Evolutionary conservation across 352 stramenopile genomes (phyloP).

Genomic region (Pythium brassicae): DNA sequence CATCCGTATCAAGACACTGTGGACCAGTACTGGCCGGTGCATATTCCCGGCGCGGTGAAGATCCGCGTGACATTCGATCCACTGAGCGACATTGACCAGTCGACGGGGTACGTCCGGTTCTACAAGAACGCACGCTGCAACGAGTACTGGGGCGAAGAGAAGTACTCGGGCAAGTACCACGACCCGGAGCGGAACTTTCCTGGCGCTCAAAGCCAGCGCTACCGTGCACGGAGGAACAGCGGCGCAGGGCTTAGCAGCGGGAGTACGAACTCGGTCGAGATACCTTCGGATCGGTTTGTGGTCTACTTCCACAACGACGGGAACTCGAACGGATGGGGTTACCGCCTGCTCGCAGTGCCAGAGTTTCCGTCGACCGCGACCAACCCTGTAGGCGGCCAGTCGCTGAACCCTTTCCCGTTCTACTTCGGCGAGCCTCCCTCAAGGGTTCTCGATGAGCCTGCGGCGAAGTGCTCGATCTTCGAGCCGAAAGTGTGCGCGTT

Average conservation of each 20-base stretch:
- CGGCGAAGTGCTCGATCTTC: conserved; percentile 61
- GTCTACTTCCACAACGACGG: conserved; percentile 70
- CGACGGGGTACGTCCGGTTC: conserved; percentile 59
- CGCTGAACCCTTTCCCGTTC: conserved; percentile 58
- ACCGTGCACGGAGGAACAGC: conserved; percentile 26
- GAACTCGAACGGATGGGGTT: conserved; percentile 56
- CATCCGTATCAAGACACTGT: conserved; percentile 48
- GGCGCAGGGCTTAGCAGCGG: conserved; percentile 1
- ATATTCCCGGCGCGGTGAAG: conserved; percentile 63
- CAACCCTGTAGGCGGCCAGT: background rate
- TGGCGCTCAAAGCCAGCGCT: conserved; percentile 53
- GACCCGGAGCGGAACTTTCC: conserved; percentile 74
- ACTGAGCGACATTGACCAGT: conserved; percentile 58
- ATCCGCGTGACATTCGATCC: conserved; percentile 78
- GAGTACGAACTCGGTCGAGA: conserved; percentile 38
- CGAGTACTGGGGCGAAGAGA: conserved; percentile 68
- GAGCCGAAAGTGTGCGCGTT: conserved; percentile 45
- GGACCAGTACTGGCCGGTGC: conserved; percentile 67
- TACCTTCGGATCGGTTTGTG: conserved; percentile 62
- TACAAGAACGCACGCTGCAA: conserved; percentile 65
- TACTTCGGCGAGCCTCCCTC: conserved; percentile 64
- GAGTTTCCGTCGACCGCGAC: conserved; percentile 21
- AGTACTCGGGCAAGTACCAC: conserved; percentile 70
- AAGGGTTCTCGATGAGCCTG: conserved; percentile 38
- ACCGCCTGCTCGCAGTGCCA: conserved; percentile 51